Base-by-base conservation (phyloP, 2,329 filamentous ascomycete species). In the Diaporthe sp. region DNA sequence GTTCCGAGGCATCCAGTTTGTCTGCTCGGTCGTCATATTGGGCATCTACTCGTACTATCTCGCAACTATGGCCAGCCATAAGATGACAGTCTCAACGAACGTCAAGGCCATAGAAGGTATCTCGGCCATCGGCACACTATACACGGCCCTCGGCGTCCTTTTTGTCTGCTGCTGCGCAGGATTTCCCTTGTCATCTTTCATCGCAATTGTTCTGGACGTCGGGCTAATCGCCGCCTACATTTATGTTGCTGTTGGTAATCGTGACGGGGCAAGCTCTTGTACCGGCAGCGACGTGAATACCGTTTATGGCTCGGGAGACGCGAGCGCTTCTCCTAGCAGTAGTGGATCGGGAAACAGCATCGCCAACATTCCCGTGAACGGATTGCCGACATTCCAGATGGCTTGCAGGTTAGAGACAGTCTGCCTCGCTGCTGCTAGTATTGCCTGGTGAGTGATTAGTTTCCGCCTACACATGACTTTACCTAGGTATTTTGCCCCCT, bases 21-120 rank as follows among this genome's bases (percentile, higher is more conserved):
- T 88, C 78, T 91, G 88, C 78, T 85, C 90, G 1, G 89, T 84
- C 50, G 86, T 94, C 75, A 88, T 93, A 65, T 86, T 94, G 51
- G 91, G 88, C 75, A 89, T 92, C 78, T 92, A 91, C 85, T 89
- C 88, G 66, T 94, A 93, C 84, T 94, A 91, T 85, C 87, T 94
- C 37, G 86, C 91, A 4, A 87, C 90, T 15, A 87, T 92, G 19
- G 82, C 88, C 44, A 85, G 90, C 75, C 87, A 92, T 80, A 77
- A 91, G 78, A 81, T 87, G 15, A 73, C 78, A 73, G 92, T 93
- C 75, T 82, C 86, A 2, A 87, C 81, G 71, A 90, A 88, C 85
- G 83, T 89, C 74, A 88, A 89, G 77, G 91, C 91, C 25, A 89
- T 92, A n/a, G 88, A 89, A 76, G 91, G 90, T 73, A 87, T 94